A percentile compares a stretch with the other conserved stretches of the same genome.
Conservation (phyloP, 495 filamentous ascomycete genomes). For the Bathelium albidoporum region DNA sequence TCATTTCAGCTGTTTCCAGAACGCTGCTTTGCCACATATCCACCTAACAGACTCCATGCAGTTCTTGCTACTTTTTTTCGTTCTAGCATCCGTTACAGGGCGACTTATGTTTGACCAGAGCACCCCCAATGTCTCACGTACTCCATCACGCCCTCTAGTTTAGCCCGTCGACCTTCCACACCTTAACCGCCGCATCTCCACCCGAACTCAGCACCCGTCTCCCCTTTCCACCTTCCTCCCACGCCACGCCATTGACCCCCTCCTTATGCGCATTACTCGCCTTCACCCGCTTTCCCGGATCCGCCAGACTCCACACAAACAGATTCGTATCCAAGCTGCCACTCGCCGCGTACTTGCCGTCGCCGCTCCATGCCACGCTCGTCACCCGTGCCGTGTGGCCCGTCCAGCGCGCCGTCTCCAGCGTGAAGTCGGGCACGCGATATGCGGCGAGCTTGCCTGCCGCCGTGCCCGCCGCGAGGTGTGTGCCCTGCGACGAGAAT, state of each 20-base stretch:
- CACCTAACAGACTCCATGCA: no score
- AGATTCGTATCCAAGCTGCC: constrained; percentile 84
- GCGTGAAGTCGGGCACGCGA: constrained; percentile 44
- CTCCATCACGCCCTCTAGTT: background rate
- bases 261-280: constrained; percentile 84
- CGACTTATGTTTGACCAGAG: no score
- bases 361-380: constrained; percentile 68
- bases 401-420: constrained; percentile 74
- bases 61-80: no score
- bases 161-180: constrained; percentile 64
- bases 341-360: constrained; percentile 67
- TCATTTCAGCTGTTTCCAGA: no score
- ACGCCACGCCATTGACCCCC: constrained; percentile 79
- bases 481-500: constrained; percentile 63
- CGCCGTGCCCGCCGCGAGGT: constrained; percentile 73
- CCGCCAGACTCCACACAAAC: constrained; percentile 79
- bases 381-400: constrained; percentile 84
- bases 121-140: no score
- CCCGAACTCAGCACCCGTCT: constrained; percentile 63
- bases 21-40: no score
- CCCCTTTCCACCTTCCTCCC: constrained; percentile 48
- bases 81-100: no score
- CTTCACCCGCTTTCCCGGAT: constrained; percentile 72
- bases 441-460: constrained; percentile 77
- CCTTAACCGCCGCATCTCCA: constrained; percentile 81